phyloP scores from a whole-genome alignment of 495 filamentous ascomycete genomes.

The Hypoxylon cercidicola region DNA sequence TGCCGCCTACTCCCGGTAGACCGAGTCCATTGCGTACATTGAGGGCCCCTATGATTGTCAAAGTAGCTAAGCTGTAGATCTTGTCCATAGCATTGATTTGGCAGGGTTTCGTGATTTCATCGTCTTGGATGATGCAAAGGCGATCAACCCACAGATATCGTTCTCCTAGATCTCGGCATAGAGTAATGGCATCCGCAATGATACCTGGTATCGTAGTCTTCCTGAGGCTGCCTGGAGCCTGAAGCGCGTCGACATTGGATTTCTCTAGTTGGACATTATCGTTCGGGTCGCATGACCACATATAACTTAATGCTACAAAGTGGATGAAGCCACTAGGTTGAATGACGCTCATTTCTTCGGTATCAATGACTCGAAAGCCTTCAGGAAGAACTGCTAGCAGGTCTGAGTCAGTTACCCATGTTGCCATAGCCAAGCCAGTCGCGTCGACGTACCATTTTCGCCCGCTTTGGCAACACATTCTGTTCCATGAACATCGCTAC shows the following conservation, averaged over 20 bases:
- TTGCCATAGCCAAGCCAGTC: neutral
- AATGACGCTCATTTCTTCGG: neutral
- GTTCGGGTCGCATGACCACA: conserved; percentile 28
- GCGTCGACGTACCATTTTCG: neutral
- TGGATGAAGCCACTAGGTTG: neutral
- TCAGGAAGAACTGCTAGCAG: neutral
- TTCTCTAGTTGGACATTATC: neutral
- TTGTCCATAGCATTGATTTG: conserved; percentile 37
- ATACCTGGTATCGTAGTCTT: conserved; percentile 22
- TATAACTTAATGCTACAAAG: conserved; percentile 42
- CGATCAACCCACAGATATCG: conserved; percentile 48
- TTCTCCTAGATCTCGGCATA: conserved; percentile 29
- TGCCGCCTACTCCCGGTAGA: neutral
- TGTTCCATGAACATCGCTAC: neutral
- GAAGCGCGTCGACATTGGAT: conserved; percentile 1
- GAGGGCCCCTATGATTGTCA: conserved; percentile 36
- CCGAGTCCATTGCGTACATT: conserved; percentile 15
- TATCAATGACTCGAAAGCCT: conserved; percentile 6
- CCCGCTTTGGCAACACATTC: neutral
- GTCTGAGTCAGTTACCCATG: neutral
- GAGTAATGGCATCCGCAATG: conserved; percentile 42
- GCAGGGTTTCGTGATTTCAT: conserved; percentile 22
- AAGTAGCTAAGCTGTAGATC: conserved; percentile 36
- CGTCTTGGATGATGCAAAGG: conserved; percentile 47
- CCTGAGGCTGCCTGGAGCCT: neutral